phyloP scores from a whole-genome alignment of 441 rosid species.

The Erysimum cheiri region DNA sequence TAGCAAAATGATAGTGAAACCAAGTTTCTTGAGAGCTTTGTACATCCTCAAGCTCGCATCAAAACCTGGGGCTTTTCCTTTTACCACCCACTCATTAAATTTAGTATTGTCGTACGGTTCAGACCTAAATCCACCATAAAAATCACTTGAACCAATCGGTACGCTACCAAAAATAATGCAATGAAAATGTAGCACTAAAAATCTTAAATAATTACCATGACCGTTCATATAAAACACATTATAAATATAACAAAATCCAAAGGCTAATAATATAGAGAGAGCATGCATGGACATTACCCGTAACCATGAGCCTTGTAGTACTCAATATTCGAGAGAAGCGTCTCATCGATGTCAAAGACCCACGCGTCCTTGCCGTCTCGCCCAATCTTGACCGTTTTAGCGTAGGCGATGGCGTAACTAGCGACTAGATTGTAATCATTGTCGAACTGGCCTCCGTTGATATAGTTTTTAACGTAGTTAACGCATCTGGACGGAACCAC shows the following conservation, averaged over 20 bases:
- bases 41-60: constrained; percentile 69
- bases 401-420: constrained; percentile 52
- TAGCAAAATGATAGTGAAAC: constrained; percentile 64
- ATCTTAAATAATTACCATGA: constrained; percentile 4
- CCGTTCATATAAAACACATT: background rate
- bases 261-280: too few species aligned
- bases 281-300: constrained; percentile 65
- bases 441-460: constrained; percentile 56
- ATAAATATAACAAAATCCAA: constrained; percentile 9
- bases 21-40: constrained; percentile 66
- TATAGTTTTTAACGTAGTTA: constrained; percentile 50
- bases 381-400: constrained; percentile 47
- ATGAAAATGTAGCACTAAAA: background rate
- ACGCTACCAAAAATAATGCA: background rate
- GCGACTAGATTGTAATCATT: constrained; percentile 58
- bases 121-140: constrained; percentile 47
- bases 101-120: constrained; percentile 49
- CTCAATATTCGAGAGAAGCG: constrained; percentile 72
- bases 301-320: constrained; percentile 74
- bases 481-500: constrained; percentile 59
- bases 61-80: constrained; percentile 72
- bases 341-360: constrained; percentile 93
- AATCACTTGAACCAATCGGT: background rate
- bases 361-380: constrained; percentile 79
- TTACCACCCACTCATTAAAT: constrained; percentile 62